Conservation (phyloP, 2,329 filamentous ascomycete species). For the Ophiostoma ulmi region DNA sequence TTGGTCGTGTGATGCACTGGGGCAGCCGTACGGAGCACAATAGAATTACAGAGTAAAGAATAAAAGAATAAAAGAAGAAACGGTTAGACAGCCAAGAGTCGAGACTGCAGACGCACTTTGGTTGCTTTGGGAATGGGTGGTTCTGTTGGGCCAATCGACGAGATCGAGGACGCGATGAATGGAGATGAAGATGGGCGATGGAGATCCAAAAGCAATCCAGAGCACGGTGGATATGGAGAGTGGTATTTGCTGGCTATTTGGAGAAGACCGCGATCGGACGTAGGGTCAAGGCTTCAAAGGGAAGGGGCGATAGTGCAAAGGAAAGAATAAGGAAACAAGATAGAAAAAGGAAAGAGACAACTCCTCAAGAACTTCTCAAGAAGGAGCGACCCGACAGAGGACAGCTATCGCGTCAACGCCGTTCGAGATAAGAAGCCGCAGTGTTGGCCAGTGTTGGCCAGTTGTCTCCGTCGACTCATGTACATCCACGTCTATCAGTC, state of each 20-base stretch:
- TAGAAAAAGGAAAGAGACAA: neutral
- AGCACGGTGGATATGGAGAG: neutral
- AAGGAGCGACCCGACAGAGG: neutral
- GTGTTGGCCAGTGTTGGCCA: no score
- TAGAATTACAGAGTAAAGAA: neutral
- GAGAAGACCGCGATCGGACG: neutral
- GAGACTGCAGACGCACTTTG: neutral
- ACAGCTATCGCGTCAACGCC: neutral
- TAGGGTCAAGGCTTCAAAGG: neutral
- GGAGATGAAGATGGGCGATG: neutral
- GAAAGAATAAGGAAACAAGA: neutral
- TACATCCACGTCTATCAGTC: neutral
- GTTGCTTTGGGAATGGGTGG: neutral
- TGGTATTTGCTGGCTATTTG: neutral
- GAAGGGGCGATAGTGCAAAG: neutral
- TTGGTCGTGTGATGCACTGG: slow-evolving; percentile 1
- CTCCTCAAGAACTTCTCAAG: neutral
- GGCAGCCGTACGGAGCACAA: neutral
- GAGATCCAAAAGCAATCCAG: neutral
- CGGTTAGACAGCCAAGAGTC: neutral
- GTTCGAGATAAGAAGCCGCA: slow-evolving; percentile 12
- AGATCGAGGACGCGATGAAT: neutral
- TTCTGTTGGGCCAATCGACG: slow-evolving; percentile 6
- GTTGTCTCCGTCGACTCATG: neutral
- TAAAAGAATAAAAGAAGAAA: neutral